Evolutionary conservation across 495 filamentous ascomycete genomes (phyloP).

Genomic region (Talaromyces proteolyticus): DNA sequence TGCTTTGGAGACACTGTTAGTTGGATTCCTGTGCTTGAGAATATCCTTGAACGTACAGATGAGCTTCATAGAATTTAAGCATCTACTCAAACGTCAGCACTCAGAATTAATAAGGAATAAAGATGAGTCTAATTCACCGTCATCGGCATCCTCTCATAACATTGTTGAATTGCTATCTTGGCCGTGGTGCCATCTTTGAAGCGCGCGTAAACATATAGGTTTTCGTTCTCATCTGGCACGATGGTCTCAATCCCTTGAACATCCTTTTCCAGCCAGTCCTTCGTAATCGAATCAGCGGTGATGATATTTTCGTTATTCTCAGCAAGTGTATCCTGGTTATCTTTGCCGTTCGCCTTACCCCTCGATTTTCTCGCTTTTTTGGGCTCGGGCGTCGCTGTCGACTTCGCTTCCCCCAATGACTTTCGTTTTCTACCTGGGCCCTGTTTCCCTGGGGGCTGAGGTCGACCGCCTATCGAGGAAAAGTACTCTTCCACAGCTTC

Average conservation of each 20-base stretch:
- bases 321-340: conserved; percentile 6
- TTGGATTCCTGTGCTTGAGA: background rate
- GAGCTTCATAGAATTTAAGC: conserved; percentile 41
- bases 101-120: background rate
- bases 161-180: conserved; percentile 27
- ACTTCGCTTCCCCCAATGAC: conserved; percentile 11
- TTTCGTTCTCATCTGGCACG: conserved; percentile 35
- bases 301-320: conserved; percentile 10
- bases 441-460: conserved; percentile 21
- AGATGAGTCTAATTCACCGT: conserved; percentile 16
- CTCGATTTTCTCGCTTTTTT: conserved; percentile 21
- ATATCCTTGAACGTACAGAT: conserved; percentile 28
- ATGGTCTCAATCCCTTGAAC: conserved; percentile 52
- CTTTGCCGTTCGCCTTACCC: conserved; percentile 21
- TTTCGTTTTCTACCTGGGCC: conserved; percentile 13
- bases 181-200: conserved; percentile 49
- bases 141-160: conserved; percentile 35
- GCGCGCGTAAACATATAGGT: conserved; percentile 43
- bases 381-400: conserved; percentile 14
- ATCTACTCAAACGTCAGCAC: conserved; percentile 25
- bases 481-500: conserved; percentile 52
- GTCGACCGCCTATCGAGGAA: conserved; percentile 49
- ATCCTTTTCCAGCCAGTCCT: conserved; percentile 22
- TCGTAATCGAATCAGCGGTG: background rate
- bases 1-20: conserved; percentile 40